Base-by-base conservation (phyloP, 768 basidiomycete species). In the Pisolithus marmoratus region DNA sequence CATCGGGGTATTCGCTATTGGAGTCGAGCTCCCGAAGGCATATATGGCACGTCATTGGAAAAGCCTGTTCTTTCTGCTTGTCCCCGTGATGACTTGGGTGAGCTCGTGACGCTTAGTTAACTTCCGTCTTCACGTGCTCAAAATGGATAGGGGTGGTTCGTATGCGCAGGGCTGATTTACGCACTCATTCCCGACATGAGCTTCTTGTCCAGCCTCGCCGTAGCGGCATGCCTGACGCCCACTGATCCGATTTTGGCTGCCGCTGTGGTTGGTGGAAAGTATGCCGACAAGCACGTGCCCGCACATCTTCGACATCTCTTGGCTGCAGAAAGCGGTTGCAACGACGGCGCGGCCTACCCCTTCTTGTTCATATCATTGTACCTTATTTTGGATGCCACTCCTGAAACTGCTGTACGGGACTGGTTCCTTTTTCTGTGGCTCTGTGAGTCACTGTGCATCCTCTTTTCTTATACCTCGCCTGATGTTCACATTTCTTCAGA, bases 341-440 rank as follows among this genome's bases (percentile, higher is more conserved):
- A 98, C 66, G 96, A 99, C 55, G 96, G 96, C 31, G 95, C 95
- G 0, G 93, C 94, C 0, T 96, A 94, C 67, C 94, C 94, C 0
- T 97, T 97, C 68, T 75, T 98, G 26, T 94, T 83, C 64, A 77
- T 99, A 52, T 82, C 95, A 0, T 74, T 99, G 4, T 97, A 95
- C 66, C 80, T 98, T 55, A 80, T 85, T 51, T 70, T 94, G 38
- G 88, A 94, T 53, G 56, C 61, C 1, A 72, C 77, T 8, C 79
- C 80, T 0, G 78, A 78, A 0, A 67, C 70, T 12, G 93, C 94
- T 0, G 70, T 97, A 3, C 75, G 81, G 44, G 84, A 95, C 60
- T 99, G 96, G 96, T 83, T 94, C 63, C 68, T 95, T 50, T 63
- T 83, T 15, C 78, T 94, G 1, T 92, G 92, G 91, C 75, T 92